Base-by-base conservation (phyloP, 2,329 filamentous ascomycete species). In the Volutella citrinella region DNA sequence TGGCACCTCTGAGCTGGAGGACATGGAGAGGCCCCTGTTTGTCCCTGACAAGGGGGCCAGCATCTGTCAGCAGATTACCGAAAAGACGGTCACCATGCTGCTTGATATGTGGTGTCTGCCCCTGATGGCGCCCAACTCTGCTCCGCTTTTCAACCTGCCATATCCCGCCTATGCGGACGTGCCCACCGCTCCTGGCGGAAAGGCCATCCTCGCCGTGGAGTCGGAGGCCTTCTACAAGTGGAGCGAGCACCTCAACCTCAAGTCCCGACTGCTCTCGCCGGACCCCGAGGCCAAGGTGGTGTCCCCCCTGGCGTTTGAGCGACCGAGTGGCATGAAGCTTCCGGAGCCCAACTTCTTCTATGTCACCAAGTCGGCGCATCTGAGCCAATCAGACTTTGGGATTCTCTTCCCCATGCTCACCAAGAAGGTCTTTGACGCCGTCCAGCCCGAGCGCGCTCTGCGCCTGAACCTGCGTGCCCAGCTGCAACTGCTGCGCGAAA, bases 71-170 rank as follows among this genome's bases (percentile, higher is more conserved):
- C 87, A 91, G 56, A 75, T 94, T 43, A 88, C 82, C 0, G 72
- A 81, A 2, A 65, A 69, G 25, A 84, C 77, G 8, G 74, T 84
- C 1, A 66, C 80, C 2, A 72, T 87, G 38, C 68, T 94, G 2
- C 74, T 94, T 9, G 88, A 95, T 51, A 80, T 88, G 63, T 94
- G 87, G 87, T 82, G 80, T 41, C 73, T 90, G 45, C 84, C 87
- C 1, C 66, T 91, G 18, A 67, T 82, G 24, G 78, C 78, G 3
- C 74, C 76, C 6, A 64, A 72, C 23, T 83, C 82, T 3, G 63
- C 69, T 9, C 75, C 80, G 45, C 73, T 94, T 1, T 81, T 78
- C 62, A 68, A 80, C n/a, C 72, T 82, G n/a, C 84, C 87, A 0
- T 65, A 94, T 17, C 88, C 87, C 0, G 74, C 70, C 13, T 88